Evolutionary conservation across 768 basidiomycete genomes (phyloP), one percentile per base, ranked within the genome.

Genomic region (Termitomyces sp.): DNA sequence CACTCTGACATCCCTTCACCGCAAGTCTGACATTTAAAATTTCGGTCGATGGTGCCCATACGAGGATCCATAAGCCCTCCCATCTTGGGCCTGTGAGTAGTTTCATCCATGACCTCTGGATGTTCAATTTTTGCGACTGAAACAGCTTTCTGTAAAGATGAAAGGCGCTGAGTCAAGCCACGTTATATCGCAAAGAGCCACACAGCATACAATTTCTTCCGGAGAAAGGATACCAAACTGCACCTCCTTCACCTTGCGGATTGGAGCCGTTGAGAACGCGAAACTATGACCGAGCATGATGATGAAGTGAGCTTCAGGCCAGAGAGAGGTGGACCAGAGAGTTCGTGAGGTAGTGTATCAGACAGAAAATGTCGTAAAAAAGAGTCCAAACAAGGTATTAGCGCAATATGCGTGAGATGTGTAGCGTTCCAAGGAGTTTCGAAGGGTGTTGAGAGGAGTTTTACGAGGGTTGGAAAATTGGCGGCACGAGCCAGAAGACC

Each of bases 1-100:
- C 97, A 99, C 73, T 98, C 97, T 17, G 94, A 89, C 96, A 98
- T 98, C n/a, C 96, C 96, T 83, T 99, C 97, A 66, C 95, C 96
- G 74, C 97, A 98, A 34, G 97, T 98, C 80, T 98, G 95, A 73
- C 97, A 99, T 80, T 98, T 98, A 79, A 96, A 96, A 73, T 96
- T 95, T 67, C 94, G 83, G 80, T 96, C 94, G 68, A 96, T 96
- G 34, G 94, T 99, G 43, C 97, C 97, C 91, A 98, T 94, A 62
- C 94, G 87, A 55, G 96, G 94, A 78, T 99, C 97, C 91, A 96
- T 96, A 71, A 99, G 79, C 50, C 97, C 97, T 52, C 94, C 95
- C 31, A 86, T 80, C 78, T 97, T 98, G 31, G 93, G 92, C 71
- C 88, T 91, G 70, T 90, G 91, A 1, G 88, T 92, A 20, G 88